Conservation (phyloP, 768 basidiomycete genomes). For the Boletus vermiculosoides region DNA sequence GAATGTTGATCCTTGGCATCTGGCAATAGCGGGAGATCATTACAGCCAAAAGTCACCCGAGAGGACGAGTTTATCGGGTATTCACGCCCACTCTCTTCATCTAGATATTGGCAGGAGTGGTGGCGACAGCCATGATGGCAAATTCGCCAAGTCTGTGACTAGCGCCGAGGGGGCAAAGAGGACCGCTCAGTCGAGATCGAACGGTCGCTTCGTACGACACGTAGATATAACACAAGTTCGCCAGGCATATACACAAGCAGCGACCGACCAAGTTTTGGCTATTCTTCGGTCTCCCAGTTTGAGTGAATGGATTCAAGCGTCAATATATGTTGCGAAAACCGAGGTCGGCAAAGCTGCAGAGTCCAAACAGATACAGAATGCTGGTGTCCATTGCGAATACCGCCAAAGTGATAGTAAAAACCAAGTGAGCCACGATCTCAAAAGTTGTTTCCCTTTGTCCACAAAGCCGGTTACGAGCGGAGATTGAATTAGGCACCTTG, state of each 20-base stretch:
- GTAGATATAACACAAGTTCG: background rate
- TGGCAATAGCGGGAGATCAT: background rate
- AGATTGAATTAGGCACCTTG: constrained; percentile 30
- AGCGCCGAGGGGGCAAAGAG: too few relatives aligned
- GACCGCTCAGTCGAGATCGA: background rate
- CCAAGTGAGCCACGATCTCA: background rate
- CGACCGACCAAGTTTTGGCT: too few relatives aligned
- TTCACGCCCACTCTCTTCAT: background rate
- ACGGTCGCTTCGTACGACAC: background rate
- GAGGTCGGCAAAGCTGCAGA: background rate
- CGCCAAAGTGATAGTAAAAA: background rate
- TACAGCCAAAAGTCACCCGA: too few relatives aligned
- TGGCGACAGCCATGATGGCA: background rate
- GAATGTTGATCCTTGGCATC: too few relatives aligned
- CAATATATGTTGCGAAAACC: background rate
- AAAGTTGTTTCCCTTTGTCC: background rate
- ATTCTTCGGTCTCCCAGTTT: background rate
- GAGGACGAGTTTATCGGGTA: too few relatives aligned
- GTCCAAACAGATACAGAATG: background rate
- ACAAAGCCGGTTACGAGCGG: constrained; percentile 20
- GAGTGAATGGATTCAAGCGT: background rate
- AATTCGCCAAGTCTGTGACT: too few relatives aligned
- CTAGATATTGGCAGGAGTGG: background rate
- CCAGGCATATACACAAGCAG: background rate
- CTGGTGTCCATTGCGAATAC: background rate